phyloP scores from a whole-genome alignment of 2,329 filamentous ascomycete genomes.

The Proliferodiscus dingleyae region DNA sequence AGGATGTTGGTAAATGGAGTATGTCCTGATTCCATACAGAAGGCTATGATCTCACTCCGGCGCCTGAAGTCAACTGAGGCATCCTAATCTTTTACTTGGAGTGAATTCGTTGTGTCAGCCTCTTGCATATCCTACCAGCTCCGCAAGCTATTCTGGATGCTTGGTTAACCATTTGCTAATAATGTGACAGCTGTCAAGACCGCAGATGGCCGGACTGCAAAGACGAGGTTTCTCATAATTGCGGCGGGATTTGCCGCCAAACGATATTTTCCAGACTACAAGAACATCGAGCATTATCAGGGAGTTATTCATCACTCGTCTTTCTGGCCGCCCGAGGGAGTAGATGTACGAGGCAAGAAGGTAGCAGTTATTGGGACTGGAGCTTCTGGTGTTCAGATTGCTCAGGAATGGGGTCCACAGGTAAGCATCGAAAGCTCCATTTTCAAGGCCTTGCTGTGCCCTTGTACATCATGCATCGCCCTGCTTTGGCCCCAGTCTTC shows the following conservation, averaged over 20 bases:
- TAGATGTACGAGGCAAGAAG: conserved; percentile 45
- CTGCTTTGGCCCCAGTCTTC: too few species aligned
- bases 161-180: too few species aligned
- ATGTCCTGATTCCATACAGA: too few species aligned
- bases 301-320: conserved; percentile 25
- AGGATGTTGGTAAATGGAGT: conserved; percentile 34
- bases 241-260: conserved; percentile 25
- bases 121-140: too few species aligned
- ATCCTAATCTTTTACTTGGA: too few species aligned
- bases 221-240: conserved; percentile 22
- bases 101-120: too few species aligned
- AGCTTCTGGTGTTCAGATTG: conserved; percentile 24
- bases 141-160: too few species aligned
- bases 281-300: conserved; percentile 24
- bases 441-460: too few species aligned
- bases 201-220: conserved; percentile 30
- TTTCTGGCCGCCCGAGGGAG: conserved; percentile 29
- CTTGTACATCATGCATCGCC: too few species aligned
- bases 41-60: too few species aligned
- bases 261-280: conserved; percentile 20
- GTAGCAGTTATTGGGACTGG: conserved; percentile 51
- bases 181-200: conserved; percentile 37
- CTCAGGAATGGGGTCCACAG: conserved; percentile 28
- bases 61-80: too few species aligned
- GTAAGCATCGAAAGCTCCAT: too few species aligned